phyloP scores from a whole-genome alignment of 208 protist species.

The Acanthamoeba healyi region DNA sequence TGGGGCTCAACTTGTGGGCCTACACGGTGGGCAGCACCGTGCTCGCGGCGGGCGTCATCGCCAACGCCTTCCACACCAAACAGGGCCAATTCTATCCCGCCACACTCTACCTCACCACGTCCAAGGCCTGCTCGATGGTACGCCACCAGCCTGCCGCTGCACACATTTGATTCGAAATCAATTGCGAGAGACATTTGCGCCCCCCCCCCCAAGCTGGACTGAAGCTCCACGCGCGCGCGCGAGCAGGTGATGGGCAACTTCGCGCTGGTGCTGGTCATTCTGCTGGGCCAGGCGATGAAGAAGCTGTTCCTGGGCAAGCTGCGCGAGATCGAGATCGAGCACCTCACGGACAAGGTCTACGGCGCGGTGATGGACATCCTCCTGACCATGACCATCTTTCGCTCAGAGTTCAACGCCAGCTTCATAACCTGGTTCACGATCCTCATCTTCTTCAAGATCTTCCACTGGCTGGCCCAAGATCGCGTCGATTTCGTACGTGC shows the following conservation, averaged over 20 bases:
- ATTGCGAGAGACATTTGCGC: too few relatives aligned
- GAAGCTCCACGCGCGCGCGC: not conserved
- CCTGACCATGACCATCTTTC: slow-evolving; percentile 85
- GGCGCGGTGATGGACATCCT: slow-evolving; percentile 82
- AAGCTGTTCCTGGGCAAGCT: slow-evolving; percentile 42
- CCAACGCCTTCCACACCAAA: not conserved
- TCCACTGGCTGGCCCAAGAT: slow-evolving; percentile 83
- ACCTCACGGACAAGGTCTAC: slow-evolving; percentile 10
- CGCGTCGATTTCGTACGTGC: slow-evolving; percentile 77
- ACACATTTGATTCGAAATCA: not conserved
- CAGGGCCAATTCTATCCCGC: slow-evolving; percentile 20
- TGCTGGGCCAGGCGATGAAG: slow-evolving; percentile 8
- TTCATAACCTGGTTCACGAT: slow-evolving; percentile 78
- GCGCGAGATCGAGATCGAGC: slow-evolving; percentile 34
- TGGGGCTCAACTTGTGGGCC: slow-evolving; percentile 4
- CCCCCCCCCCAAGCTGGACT: too few relatives aligned
- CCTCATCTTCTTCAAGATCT: slow-evolving; percentile 82
- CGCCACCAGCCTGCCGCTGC: not conserved
- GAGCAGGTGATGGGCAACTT: slow-evolving; percentile 42
- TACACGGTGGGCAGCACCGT: slow-evolving; percentile 23
- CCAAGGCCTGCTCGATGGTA: slow-evolving; percentile 14
- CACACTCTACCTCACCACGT: not conserved
- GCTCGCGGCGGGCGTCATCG: not conserved
- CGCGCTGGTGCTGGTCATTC: not conserved
- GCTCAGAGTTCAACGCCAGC: slow-evolving; percentile 77